phyloP scores from a whole-genome alignment of 495 filamentous ascomycete species.

The Trichoderma orchidacearum region DNA sequence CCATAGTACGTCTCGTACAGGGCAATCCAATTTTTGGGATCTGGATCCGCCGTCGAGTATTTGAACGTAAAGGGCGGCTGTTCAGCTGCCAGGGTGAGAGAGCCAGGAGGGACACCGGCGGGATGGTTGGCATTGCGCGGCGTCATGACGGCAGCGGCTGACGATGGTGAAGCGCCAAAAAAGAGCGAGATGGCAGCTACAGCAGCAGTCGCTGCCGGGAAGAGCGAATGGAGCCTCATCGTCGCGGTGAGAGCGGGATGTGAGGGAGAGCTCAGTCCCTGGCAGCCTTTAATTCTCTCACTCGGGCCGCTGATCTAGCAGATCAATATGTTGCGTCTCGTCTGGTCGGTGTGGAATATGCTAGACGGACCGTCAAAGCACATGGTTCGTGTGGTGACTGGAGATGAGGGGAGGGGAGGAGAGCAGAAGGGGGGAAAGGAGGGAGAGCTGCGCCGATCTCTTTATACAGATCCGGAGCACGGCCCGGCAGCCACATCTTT shows the following conservation, averaged over 20 bases:
- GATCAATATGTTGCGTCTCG: too few relatives aligned
- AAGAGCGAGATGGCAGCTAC: neutral
- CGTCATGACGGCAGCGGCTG: neutral
- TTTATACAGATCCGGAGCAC: neutral
- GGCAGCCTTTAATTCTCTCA: neutral
- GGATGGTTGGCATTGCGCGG: neutral
- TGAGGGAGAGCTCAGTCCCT: neutral
- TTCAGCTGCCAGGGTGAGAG: neutral
- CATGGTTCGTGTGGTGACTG: too few relatives aligned
- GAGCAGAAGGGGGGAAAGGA: too few relatives aligned
- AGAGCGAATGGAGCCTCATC: neutral
- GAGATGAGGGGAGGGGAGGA: too few relatives aligned
- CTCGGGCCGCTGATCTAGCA: neutral
- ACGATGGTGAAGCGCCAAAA: neutral
- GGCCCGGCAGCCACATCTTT: neutral
- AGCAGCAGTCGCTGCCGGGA: neutral
- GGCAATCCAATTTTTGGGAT: neutral
- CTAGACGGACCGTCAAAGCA: too few relatives aligned
- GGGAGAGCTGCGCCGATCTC: neutral
- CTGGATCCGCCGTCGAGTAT: neutral
- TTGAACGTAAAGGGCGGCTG: slow-evolving; percentile 1
- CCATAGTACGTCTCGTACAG: neutral
- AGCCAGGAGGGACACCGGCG: neutral
- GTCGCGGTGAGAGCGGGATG: neutral
- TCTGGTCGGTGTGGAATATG: too few relatives aligned